A percentile compares a stretch with the other conserved stretches of the same genome.
phyloP scores from a whole-genome alignment of 495 filamentous ascomycete species.

The Pyrenopolyporus hunteri region DNA sequence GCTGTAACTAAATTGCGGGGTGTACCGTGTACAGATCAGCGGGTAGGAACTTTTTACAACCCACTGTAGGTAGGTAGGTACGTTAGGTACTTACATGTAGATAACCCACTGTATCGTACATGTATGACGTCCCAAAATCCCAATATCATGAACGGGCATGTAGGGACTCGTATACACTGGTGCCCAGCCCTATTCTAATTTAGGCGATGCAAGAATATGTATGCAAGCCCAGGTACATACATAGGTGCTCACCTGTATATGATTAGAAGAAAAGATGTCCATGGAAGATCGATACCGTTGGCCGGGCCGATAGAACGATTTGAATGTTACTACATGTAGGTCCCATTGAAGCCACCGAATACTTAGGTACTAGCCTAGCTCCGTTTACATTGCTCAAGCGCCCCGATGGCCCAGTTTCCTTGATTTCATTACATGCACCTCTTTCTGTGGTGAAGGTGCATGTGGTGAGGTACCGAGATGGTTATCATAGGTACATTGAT shows the following conservation, averaged over 20 bases:
- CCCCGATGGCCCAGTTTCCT: slow-evolving; percentile 3
- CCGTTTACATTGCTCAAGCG: slow-evolving; percentile 8
- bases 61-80: too few species aligned
- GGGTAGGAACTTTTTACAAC: too few species aligned
- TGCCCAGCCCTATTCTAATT: slow-evolving; percentile 35
- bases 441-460: too few species aligned
- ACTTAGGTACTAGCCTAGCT: slow-evolving; percentile 20
- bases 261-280: neutral
- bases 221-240: too few species aligned
- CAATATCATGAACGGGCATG: neutral
- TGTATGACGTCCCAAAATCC: neutral
- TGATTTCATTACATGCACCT: neutral
- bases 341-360: neutral
- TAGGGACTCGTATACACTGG: neutral
- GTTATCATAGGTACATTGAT: too few species aligned
- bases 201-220: slow-evolving; percentile 24
- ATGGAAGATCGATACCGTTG: slow-evolving; percentile 22
- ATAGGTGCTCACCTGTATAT: too few species aligned
- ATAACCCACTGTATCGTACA: too few species aligned
- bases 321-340: slow-evolving; percentile 13
- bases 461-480: too few species aligned
- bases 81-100: too few species aligned
- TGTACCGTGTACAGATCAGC: too few species aligned
- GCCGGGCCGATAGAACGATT: slow-evolving; percentile 31
- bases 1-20: too few species aligned